Evolutionary conservation across 768 basidiomycete species (phyloP).

Genomic region (Lentinula lateritia): DNA sequence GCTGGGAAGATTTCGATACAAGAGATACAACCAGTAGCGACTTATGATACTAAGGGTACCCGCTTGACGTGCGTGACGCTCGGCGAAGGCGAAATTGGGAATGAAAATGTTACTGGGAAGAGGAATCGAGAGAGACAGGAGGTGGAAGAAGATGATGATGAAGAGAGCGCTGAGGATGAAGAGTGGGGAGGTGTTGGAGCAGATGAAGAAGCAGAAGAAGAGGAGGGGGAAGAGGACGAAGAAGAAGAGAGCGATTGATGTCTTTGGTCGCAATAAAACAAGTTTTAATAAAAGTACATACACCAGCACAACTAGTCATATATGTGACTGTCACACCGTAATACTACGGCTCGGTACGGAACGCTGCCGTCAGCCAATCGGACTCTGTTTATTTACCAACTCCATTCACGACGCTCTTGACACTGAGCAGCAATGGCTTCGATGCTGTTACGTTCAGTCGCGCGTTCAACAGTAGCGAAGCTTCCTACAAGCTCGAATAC

Average conservation of each 20-base stretch:
- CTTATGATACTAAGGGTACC: conserved; percentile 82
- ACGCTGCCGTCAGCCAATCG: neutral
- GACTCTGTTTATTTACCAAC: neutral
- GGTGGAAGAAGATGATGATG: conserved; percentile 11
- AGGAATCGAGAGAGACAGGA: conserved; percentile 29
- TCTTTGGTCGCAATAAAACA: neutral
- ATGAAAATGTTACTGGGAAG: conserved; percentile 15
- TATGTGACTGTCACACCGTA: neutral
- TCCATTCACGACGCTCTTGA: neutral
- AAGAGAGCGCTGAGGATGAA: conserved; percentile 19
- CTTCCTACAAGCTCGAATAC: conserved; percentile 20
- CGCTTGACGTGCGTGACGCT: conserved; percentile 72
- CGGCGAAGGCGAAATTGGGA: conserved; percentile 40
- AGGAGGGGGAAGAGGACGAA: conserved; percentile 24
- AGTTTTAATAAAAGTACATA: too few relatives aligned
- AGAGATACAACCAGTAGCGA: conserved; percentile 50
- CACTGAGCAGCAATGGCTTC: conserved; percentile 46
- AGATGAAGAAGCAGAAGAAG: conserved; percentile 17
- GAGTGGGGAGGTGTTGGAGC: conserved; percentile 9
- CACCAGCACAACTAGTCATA: too few relatives aligned
- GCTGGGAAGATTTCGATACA: conserved; percentile 13
- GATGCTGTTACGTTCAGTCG: conserved; percentile 56
- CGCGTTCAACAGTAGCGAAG: conserved; percentile 32
- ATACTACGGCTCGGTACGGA: neutral
- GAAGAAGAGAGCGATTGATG: conserved; percentile 18